Percentiles rank a stretch among this genome's conserved stretches.
Evolutionary conservation across 306 rosid species (phyloP).

Genomic region (Neltuma alba): DNA sequence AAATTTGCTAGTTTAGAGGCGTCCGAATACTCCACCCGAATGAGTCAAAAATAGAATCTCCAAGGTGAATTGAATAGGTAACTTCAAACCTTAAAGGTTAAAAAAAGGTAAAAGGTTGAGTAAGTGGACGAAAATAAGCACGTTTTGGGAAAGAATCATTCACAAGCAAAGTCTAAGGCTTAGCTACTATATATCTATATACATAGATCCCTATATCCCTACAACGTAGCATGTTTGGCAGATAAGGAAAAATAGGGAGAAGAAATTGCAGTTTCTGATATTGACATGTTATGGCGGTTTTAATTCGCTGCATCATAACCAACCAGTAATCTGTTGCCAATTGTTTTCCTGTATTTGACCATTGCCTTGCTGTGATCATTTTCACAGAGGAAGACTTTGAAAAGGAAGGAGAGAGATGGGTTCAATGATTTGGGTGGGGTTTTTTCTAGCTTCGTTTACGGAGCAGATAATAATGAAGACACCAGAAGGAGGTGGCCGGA

Average conservation of each 20-base stretch:
- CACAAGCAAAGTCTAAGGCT: constrained; percentile 23
- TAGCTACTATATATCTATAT: background rate
- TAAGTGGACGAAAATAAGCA: constrained; percentile 40
- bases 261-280: background rate
- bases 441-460: constrained; percentile 36
- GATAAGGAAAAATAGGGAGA: background rate
- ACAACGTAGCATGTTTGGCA: background rate
- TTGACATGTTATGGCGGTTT: constrained; percentile 1
- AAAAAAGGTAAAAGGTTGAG: constrained; percentile 6
- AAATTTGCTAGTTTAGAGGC: background rate
- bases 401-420: background rate
- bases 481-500: background rate
- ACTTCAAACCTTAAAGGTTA: background rate
- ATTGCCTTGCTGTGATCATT: background rate
- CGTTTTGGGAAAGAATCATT: constrained; percentile 34
- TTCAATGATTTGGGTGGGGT: constrained; percentile 35
- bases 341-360: constrained; percentile 28
- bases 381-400: constrained; percentile 34
- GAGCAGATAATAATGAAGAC: background rate
- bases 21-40: background rate
- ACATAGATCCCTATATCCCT: background rate
- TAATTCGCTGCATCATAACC: constrained; percentile 7
- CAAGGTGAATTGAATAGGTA: background rate
- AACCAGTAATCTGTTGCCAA: background rate
- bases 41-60: background rate